Evolutionary conservation across 2,329 filamentous ascomycete species (phyloP).

Genomic region (Aureobasidium lini): DNA sequence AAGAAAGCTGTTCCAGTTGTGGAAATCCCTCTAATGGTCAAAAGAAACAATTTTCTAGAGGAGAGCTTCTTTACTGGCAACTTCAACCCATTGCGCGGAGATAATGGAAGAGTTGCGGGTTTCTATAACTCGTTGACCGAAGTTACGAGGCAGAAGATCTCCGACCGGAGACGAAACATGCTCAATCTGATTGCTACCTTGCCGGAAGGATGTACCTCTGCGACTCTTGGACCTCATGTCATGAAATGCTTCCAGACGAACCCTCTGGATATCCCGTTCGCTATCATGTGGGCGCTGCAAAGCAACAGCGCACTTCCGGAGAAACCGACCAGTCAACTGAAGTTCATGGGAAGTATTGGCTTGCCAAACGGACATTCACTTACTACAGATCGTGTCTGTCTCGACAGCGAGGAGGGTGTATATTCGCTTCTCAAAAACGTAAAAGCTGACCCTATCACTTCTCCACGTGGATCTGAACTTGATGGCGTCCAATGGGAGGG

Average conservation of each 20-base stretch:
- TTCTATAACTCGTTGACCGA: conserved; percentile 17
- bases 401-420: neutral
- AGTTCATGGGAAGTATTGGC: neutral
- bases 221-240: neutral
- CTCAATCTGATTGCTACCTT: neutral
- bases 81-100: conserved; percentile 14
- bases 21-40: conserved; percentile 14
- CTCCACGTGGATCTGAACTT: conserved; percentile 7
- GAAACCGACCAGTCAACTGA: neutral
- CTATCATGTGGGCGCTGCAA: neutral
- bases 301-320: neutral
- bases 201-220: neutral
- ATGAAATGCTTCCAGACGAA: neutral
- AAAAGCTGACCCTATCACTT: neutral
- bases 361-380: too few relatives aligned
- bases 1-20: conserved; percentile 11
- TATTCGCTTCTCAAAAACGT: neutral
- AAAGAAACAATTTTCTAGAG: conserved; percentile 13
- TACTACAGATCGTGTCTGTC: too few relatives aligned
- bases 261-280: neutral
- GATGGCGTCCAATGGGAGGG: conserved; percentile 20
- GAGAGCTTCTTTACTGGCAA: conserved; percentile 16
- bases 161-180: conserved; percentile 14
- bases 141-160: conserved; percentile 15
- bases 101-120: conserved; percentile 8